These are phyloP conservation scores for Podaxis sp. DNA, from an alignment of 768 basidiomycete genomes.

Conservation along the genomic window DNA sequence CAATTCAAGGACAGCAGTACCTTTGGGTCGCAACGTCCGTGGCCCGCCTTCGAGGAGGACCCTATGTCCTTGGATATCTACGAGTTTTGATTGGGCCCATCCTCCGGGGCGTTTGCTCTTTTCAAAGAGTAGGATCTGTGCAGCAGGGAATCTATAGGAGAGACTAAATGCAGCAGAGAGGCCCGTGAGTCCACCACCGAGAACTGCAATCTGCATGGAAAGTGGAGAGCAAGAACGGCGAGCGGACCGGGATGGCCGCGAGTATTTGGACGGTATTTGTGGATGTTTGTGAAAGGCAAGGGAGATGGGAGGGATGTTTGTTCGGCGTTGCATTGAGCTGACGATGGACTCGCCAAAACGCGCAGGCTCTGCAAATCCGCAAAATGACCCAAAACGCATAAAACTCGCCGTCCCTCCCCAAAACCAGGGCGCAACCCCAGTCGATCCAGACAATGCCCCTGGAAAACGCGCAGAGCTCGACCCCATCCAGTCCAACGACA, in stretches of 20 bases:
- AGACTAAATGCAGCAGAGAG: conserved; percentile 82
- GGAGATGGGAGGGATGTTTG: not conserved
- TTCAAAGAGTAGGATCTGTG: conserved; percentile 71
- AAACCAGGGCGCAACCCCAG: conserved; percentile 66
- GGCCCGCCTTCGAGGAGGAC: conserved; percentile 86
- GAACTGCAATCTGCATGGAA: conserved; percentile 50
- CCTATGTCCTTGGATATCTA: conserved; percentile 34
- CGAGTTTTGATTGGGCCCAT: conserved; percentile 73
- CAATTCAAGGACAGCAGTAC: conserved; percentile 73
- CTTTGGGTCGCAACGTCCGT: conserved; percentile 78
- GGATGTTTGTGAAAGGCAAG: not conserved
- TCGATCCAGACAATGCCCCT: conserved; percentile 75
- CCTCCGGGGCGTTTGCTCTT: conserved; percentile 68
- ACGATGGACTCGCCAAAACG: conserved; percentile 68
- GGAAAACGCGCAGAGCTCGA: conserved; percentile 91
- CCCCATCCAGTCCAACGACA: conserved; percentile 75
- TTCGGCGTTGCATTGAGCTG: not conserved
- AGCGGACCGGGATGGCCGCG: not conserved
- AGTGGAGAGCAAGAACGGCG: not conserved
- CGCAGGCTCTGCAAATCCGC: conserved; percentile 54
- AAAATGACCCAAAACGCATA: conserved; percentile 57
- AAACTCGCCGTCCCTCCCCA: conserved; percentile 54
- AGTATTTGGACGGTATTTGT: not conserved
- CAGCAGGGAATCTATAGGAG: conserved; percentile 57
- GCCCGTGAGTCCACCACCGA: conserved; percentile 83